Evolutionary conservation across 192 early-diverging fungal genomes (phyloP), one percentile per base, ranked within the genome.

Genomic region (Mortierella claussenii): DNA sequence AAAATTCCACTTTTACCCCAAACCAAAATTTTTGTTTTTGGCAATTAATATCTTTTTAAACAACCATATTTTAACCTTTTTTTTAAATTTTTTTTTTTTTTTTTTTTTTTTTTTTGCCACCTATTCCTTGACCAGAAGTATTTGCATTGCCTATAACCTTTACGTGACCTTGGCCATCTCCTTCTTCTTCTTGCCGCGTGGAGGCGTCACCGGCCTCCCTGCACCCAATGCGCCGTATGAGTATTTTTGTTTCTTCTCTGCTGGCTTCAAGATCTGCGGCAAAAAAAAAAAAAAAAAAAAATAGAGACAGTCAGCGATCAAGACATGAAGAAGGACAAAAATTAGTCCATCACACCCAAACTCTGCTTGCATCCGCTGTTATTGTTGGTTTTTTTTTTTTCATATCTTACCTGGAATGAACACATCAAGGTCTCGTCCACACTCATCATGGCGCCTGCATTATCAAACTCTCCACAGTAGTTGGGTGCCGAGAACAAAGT

Each of bases 401-500:
- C 8, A 10, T 21, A 31, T 6, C 9, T 40, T 63, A 80, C 87
- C 79, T 94, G 91, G 86, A 94, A 94, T 26, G 89, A 91, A 62
- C 93, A 94, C 92, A 94, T 91, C 53, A 94, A 68, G 13, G 91
- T 91, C 49, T 94, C 91, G 58, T 93, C 91, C 13, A 94, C 91
- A 27, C 91, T 93, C 93, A 94, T 94, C 91, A 94, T 93, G 4
- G 93, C 92, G 28, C 93, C 93, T 18, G 91, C 91, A 69, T 94
- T 94, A 59, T 94, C 93, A 69, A 94, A 94, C 71, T 94, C 93
- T 24, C 95, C 95, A 71, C 96, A 97, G 66, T 97, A 97, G 71
- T 97, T 97, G n/a, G 96, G 96, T 30, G 95, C 96, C 21, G 93
- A 95, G 78, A 98, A 98, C 62, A 98, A 80, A 9, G 97, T 98